Evolutionary conservation across 164 flowering plant species (phyloP), one percentile per base, ranked within the genome.

Genomic region (Magnolia changhungtana): DNA sequence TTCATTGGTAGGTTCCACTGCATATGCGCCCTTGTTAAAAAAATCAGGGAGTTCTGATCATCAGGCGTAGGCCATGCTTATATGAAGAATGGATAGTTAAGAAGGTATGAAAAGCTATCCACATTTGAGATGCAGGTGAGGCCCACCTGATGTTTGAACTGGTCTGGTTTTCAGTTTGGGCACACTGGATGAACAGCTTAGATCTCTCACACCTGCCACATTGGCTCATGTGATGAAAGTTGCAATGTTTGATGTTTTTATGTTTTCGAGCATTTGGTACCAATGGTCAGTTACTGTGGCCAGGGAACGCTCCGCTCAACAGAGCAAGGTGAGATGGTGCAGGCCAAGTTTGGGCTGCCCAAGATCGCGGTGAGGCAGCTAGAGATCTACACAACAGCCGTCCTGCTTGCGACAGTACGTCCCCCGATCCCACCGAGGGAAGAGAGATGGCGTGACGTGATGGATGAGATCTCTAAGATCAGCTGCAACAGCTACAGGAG

Each of bases 311-410:
- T 95, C 6, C 85, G 98, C 19, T 92, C 97, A 76, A 95, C 98
- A 16, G 98, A 94, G 83, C 98, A 94, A 90, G 98, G 98, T 72
- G 98, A 94, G 86, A 94, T 94, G 98, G 98, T 92, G 64, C 96
- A 94, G 76, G 97, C 98, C 31, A 94, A 94, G 77, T 94, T 94
- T 74, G 98, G 98, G 51, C 82, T 91, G 51, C 93, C 98, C 63
- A 90, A 92, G 68, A 91, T 88, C 2, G 97, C 98, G 1, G 87
- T 90, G 61, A 84, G 98, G 74, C 97, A 94, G 79, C 85, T 92
- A 63, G 98, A 94, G 83, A 90, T 92, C 81, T 94, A 94, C 84
- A 90, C 97, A 72, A 93, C 98, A n/a, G 98, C 98, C 11, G 98
- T 95, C 67, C 88, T 95, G n/a, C 95, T 95, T 68, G 91, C 98